Evolutionary conservation across 129 eudicot genomes (phyloP).

Genomic region (Helianthus tuberosus): DNA sequence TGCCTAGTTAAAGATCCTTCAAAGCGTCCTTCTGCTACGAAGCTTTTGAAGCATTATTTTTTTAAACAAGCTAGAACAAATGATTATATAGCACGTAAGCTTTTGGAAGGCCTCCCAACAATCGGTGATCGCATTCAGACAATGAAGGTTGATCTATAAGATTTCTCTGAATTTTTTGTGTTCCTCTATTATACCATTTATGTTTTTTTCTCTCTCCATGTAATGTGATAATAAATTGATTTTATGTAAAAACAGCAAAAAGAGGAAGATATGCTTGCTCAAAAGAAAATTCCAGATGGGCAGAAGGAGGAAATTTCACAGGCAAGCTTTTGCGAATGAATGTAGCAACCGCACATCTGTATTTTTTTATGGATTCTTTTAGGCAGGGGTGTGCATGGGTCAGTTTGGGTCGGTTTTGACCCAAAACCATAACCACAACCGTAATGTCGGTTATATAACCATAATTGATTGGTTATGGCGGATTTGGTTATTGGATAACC

Average conservation of each 20-base stretch:
- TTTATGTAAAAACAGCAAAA: slow-evolving; percentile 53
- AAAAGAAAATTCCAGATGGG: slow-evolving; percentile 96
- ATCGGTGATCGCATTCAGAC: slow-evolving; percentile 86
- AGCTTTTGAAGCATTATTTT: slow-evolving; percentile 46
- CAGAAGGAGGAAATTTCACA: slow-evolving; percentile 97
- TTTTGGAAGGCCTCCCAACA: slow-evolving; percentile 63
- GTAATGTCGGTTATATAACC: too few relatives aligned
- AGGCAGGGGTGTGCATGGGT: not conserved
- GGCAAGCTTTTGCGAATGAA: slow-evolving; percentile 54
- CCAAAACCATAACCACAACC: too few relatives aligned
- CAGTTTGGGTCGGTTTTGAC: too few relatives aligned
- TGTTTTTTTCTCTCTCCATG: slow-evolving; percentile 9
- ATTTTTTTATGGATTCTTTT: not conserved
- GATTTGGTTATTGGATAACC: too few relatives aligned
- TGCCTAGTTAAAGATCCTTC: slow-evolving; percentile 56
- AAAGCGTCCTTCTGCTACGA: slow-evolving; percentile 41
- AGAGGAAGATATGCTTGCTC: slow-evolving; percentile 98
- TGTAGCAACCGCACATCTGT: not conserved
- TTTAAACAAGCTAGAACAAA: slow-evolving; percentile 49
- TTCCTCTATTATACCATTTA: slow-evolving; percentile 1
- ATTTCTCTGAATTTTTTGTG: not conserved
- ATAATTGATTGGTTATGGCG: too few relatives aligned
- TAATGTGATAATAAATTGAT: slow-evolving; percentile 18
- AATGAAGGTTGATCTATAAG: slow-evolving; percentile 60
- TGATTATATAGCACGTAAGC: slow-evolving; percentile 49